Conservation (phyloP, 129 eudicot genomes). For the Rutidosis leptorrhynchoides region DNA sequence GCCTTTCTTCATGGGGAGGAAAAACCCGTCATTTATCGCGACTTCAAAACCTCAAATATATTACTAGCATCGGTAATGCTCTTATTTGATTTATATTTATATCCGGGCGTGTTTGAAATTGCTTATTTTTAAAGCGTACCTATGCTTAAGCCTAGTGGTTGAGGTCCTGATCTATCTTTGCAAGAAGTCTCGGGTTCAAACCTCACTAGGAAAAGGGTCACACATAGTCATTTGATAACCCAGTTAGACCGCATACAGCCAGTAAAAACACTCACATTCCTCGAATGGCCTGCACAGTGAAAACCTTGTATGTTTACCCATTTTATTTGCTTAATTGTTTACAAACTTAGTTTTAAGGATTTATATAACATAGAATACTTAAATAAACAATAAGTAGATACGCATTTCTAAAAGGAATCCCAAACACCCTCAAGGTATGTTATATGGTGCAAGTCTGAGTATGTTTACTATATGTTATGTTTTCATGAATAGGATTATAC, state of each 20-base stretch:
- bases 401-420: neutral
- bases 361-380: too few species aligned
- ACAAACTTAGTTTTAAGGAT: neutral
- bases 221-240: too few species aligned
- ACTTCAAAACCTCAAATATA: constrained; percentile 86
- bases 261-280: too few species aligned
- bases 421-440: neutral
- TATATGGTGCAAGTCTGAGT: neutral
- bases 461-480: constrained; percentile 15
- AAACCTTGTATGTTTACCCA: too few species aligned
- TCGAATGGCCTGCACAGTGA: too few species aligned
- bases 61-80: constrained; percentile 62
- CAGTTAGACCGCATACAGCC: too few species aligned
- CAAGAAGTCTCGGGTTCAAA: too few species aligned
- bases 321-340: neutral
- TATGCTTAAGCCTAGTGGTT: too few species aligned
- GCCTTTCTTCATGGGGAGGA: constrained; percentile 86
- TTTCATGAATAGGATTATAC: constrained; percentile 52
- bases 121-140: neutral
- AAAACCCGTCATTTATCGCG: constrained; percentile 84
- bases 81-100: neutral
- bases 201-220: too few species aligned
- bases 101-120: neutral
- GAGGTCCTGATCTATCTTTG: too few species aligned
- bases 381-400: neutral